Conservation (phyloP, 2,329 filamentous ascomycete species). For the Macroventuria anomochaeta region DNA sequence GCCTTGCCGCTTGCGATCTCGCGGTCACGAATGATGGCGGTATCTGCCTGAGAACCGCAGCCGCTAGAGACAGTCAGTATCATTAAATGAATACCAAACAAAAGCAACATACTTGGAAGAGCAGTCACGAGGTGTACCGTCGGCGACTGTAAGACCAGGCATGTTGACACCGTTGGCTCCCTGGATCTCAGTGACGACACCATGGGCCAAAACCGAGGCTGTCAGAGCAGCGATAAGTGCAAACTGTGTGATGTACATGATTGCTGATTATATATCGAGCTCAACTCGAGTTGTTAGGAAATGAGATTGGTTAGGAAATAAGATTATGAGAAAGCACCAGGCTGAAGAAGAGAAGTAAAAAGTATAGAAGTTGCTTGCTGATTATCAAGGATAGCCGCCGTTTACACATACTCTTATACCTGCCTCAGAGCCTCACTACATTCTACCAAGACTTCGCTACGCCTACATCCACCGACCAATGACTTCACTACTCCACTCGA, state of each 20-base stretch:
- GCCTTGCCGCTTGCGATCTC: constrained; percentile 64
- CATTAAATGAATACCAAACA: neutral
- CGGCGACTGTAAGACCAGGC: constrained; percentile 67
- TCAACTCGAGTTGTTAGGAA: constrained; percentile 23
- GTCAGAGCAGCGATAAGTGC: constrained; percentile 34
- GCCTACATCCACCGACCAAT: constrained; percentile 5
- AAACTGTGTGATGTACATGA: constrained; percentile 39
- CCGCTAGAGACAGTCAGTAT: constrained; percentile 34
- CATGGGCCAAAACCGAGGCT: constrained; percentile 62
- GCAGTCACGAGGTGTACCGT: constrained; percentile 73
- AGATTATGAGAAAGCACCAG: constrained; percentile 29
- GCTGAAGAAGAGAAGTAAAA: constrained; percentile 23
- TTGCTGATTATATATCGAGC: constrained; percentile 22
- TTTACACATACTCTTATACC: constrained; percentile 28
- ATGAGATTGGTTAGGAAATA: neutral
- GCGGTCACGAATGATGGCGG: constrained; percentile 68
- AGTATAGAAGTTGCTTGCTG: constrained; percentile 24
- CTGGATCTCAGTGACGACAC: constrained; percentile 62
- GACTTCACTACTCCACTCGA: constrained; percentile 2
- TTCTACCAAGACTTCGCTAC: constrained; percentile 2
- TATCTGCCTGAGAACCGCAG: constrained; percentile 72
- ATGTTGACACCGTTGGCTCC: constrained; percentile 68
- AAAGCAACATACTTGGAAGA: constrained; percentile 49
- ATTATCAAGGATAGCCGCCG: constrained; percentile 19
- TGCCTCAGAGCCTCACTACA: constrained; percentile 1